These are phyloP conservation scores for Jamesozyma spencerorum DNA, from an alignment of 805 yeast genomes.

Conservation along the genomic window DNA sequence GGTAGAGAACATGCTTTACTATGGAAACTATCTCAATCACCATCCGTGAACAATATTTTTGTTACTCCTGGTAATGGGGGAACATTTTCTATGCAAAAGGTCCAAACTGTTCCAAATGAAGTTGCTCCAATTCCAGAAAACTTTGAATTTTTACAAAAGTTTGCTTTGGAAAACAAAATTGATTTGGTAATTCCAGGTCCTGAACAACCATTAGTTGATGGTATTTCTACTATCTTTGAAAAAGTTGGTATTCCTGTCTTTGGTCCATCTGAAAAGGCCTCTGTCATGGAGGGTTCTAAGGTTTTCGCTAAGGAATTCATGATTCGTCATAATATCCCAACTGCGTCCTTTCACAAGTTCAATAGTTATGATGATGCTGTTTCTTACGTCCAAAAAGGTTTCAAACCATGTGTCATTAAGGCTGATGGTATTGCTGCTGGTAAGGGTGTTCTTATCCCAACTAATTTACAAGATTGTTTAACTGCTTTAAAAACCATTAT, in stretches of 20 bases:
- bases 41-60: constrained; percentile 57
- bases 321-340: constrained; percentile 87
- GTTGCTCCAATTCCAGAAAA: constrained; percentile 58
- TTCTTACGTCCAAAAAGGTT: constrained; percentile 42
- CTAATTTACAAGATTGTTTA: constrained; percentile 71
- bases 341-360: constrained; percentile 85
- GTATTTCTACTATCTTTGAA: constrained; percentile 63
- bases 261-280: constrained; percentile 91
- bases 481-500: constrained; percentile 78
- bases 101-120: constrained; percentile 48
- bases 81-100: constrained; percentile 48
- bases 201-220: constrained; percentile 97
- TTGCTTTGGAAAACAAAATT: constrained; percentile 60
- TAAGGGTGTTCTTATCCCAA: constrained; percentile 93
- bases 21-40: constrained; percentile 81
- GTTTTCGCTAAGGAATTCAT: constrained; percentile 89
- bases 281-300: constrained; percentile 93
- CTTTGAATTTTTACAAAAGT: constrained; percentile 59
- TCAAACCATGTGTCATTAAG: constrained; percentile 79
- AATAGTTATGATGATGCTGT: constrained; percentile 67
- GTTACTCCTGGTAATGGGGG: constrained; percentile 99
- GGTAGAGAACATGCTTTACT: constrained; percentile 98
- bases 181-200: constrained; percentile 92
- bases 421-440: constrained; percentile 99
- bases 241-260: constrained; percentile 89